Evolutionary conservation across 441 rosid genomes (phyloP).

Genomic region (Raphanus hybrid): DNA sequence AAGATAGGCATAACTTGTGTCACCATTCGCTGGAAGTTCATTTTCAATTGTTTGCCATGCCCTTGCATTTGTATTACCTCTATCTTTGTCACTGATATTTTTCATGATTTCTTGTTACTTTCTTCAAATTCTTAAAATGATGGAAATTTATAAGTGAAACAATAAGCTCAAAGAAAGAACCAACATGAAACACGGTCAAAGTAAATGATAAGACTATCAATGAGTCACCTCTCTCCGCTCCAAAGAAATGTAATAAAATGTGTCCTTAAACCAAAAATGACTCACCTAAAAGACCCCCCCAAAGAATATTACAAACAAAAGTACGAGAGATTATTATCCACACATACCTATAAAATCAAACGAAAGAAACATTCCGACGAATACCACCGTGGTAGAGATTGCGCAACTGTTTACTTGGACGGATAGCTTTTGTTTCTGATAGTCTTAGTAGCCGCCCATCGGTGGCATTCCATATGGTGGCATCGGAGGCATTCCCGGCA

Average conservation of each 20-base stretch:
- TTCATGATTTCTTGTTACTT: background rate
- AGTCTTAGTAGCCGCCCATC: constrained; percentile 84
- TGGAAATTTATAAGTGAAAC: background rate
- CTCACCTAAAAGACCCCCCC: constrained; percentile 29
- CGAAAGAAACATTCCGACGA: constrained; percentile 23
- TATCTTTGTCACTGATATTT: background rate
- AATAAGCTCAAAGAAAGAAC: background rate
- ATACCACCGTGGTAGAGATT: constrained; percentile 1
- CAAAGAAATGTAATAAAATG: constrained; percentile 29
- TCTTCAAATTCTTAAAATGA: background rate
- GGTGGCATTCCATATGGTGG: constrained; percentile 99
- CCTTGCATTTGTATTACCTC: background rate
- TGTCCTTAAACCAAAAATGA: constrained; percentile 38
- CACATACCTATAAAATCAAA: constrained; percentile 30
- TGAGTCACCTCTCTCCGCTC: constrained; percentile 27
- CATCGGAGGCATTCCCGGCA: constrained; percentile 78
- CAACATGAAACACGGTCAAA: background rate
- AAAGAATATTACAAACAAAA: constrained; percentile 39
- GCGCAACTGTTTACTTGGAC: background rate
- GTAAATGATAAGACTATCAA: constrained; percentile 25
- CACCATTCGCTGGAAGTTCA: background rate
- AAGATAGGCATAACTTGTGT: background rate
- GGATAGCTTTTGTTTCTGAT: background rate
- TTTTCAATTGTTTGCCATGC: background rate
- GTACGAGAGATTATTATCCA: constrained; percentile 38